These are phyloP conservation scores for Teunomyces funiuensis DNA, from an alignment of 805 yeast genomes.

Conservation along the genomic window DNA sequence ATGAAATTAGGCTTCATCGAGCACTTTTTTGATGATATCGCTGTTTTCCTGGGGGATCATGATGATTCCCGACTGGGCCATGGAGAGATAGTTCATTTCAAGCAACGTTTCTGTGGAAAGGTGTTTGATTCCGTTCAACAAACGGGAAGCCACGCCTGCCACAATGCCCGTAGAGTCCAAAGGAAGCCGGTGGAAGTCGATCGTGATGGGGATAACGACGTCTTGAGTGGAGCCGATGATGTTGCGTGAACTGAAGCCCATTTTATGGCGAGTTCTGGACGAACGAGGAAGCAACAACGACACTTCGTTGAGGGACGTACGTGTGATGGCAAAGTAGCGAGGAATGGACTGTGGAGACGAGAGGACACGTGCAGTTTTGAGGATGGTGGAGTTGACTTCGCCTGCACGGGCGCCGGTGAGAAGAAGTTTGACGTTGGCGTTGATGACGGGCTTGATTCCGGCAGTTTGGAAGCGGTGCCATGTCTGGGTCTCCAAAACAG, in stretches of 20 bases:
- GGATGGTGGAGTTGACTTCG: conserved; percentile 41
- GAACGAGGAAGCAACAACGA: conserved; percentile 49
- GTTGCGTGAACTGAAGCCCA: conserved; percentile 41
- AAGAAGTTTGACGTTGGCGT: conserved; percentile 39
- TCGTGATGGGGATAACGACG: conserved; percentile 52
- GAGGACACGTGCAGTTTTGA: conserved; percentile 41
- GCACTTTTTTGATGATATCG: conserved; percentile 27
- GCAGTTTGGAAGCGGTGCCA: conserved; percentile 36
- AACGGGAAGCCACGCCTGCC: conserved; percentile 57
- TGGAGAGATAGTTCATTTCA: conserved; percentile 59
- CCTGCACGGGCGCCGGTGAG: conserved; percentile 61
- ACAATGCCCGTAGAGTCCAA: conserved; percentile 65
- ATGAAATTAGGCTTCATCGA: conserved; percentile 9
- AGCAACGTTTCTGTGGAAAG: conserved; percentile 22
- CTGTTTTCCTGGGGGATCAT: conserved; percentile 56
- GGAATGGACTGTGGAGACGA: conserved; percentile 28
- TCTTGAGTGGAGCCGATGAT: conserved; percentile 60
- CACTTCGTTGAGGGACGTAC: conserved; percentile 52
- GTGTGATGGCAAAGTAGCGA: conserved; percentile 52
- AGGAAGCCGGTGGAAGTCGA: conserved; percentile 55
- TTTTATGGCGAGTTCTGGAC: conserved; percentile 27
- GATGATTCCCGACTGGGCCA: conserved; percentile 60
- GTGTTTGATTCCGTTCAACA: conserved; percentile 33
- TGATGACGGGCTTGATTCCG: conserved; percentile 46
- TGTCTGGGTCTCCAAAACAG: conserved; percentile 30